Evolutionary conservation across 192 early-diverging fungal genomes (phyloP).

Genomic region (Gigaspora rosea): DNA sequence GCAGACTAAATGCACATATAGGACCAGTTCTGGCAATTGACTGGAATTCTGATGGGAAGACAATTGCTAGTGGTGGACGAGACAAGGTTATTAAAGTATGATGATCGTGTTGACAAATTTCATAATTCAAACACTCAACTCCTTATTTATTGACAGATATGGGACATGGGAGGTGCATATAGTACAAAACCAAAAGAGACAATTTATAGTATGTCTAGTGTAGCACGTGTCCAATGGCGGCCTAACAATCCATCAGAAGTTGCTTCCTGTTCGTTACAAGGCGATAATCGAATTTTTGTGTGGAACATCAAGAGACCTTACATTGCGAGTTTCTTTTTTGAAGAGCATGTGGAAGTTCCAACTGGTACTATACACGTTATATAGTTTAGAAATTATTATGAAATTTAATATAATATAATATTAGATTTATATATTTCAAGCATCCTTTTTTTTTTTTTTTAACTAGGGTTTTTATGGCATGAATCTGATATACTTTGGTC

Average conservation of each 20-base stretch:
- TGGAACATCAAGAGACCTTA: conserved; percentile 74
- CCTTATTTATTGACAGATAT: conserved; percentile 47
- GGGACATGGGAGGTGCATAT: conserved; percentile 70
- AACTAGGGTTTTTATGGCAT: conserved; percentile 66
- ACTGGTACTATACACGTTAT: conserved; percentile 49
- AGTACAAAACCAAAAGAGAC: conserved; percentile 55
- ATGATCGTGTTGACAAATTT: background rate
- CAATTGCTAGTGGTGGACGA: conserved; percentile 75
- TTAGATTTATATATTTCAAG: background rate
- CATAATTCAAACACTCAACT: background rate
- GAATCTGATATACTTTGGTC: conserved; percentile 64
- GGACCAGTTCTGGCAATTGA: conserved; percentile 74
- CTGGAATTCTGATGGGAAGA: conserved; percentile 69
- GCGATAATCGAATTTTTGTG: conserved; percentile 65
- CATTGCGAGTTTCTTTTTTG: conserved; percentile 66
- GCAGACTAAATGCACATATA: conserved; percentile 70
- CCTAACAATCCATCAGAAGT: conserved; percentile 68
- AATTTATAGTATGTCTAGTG: conserved; percentile 67
- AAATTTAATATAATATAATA: background rate
- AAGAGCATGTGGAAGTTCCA: conserved; percentile 68
- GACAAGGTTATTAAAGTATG: conserved; percentile 75
- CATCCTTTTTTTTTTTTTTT: background rate
- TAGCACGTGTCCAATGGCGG: conserved; percentile 72
- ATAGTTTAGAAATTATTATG: background rate
- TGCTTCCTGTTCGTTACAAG: conserved; percentile 65